phyloP scores from a whole-genome alignment of 1,284 basidiomycete genomes.

The Moniliophthora roreri region DNA sequence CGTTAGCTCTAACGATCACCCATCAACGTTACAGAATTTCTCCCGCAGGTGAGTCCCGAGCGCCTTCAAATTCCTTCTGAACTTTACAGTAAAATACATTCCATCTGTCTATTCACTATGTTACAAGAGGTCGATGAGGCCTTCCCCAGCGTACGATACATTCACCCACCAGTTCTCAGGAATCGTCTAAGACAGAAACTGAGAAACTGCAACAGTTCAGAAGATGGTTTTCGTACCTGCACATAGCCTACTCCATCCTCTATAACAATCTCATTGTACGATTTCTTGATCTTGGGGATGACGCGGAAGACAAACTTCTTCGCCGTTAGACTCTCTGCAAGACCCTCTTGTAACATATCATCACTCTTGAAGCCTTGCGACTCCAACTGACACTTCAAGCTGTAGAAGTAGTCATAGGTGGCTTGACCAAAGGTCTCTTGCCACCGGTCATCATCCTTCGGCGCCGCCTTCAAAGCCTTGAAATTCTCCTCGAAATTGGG shows the following conservation, averaged over 20 bases:
- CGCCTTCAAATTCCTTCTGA: too few species aligned
- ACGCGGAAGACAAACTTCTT: slow-evolving; percentile 35
- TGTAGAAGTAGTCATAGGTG: slow-evolving; percentile 19
- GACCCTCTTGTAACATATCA: slow-evolving; percentile 37
- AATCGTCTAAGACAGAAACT: neutral
- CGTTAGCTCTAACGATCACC: too few species aligned
- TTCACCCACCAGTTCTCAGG: slow-evolving; percentile 4
- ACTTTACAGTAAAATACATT: too few species aligned
- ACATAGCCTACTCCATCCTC: slow-evolving; percentile 33
- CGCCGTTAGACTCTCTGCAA: slow-evolving; percentile 28
- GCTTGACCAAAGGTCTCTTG: slow-evolving; percentile 26
- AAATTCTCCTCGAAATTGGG: slow-evolving; percentile 37
- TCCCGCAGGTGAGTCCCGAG: too few species aligned
- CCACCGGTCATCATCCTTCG: slow-evolving; percentile 23
- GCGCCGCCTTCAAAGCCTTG: slow-evolving; percentile 20
- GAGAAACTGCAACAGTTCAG: neutral
- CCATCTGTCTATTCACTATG: neutral
- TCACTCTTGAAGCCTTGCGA: slow-evolving; percentile 33
- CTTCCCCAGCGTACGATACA: neutral
- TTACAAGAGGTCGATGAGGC: slow-evolving; percentile 2
- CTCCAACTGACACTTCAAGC: slow-evolving; percentile 27
- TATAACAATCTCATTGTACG: slow-evolving; percentile 29
- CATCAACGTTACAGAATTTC: too few species aligned
- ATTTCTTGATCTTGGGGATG: slow-evolving; percentile 22
- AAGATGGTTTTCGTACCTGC: slow-evolving; percentile 25